phyloP scores from a whole-genome alignment of 495 filamentous ascomycete species.

The Neurospora sp. region DNA sequence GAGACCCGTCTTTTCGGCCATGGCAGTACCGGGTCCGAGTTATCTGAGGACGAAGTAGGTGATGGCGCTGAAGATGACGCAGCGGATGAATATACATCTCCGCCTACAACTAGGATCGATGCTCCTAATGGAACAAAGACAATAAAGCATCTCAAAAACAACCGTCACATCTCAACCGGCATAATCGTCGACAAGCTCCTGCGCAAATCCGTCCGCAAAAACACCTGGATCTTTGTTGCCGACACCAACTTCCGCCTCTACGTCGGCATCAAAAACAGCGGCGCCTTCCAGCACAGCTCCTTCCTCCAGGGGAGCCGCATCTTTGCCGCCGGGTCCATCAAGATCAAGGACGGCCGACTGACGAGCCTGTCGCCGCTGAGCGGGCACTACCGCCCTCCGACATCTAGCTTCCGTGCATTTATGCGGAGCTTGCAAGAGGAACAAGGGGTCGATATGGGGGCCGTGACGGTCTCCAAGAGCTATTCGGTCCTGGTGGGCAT shows the following conservation, averaged over 20 bases:
- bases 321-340: constrained; percentile 74
- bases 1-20: constrained; percentile 13
- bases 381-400: constrained; percentile 82
- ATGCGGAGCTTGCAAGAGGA: constrained; percentile 57
- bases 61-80: constrained; percentile 22
- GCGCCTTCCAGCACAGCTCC: constrained; percentile 81
- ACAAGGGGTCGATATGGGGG: constrained; percentile 64
- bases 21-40: constrained; percentile 9
- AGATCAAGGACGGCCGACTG: constrained; percentile 68
- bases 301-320: constrained; percentile 78
- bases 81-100: constrained; percentile 4
- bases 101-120: not conserved
- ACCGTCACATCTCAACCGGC: constrained; percentile 39
- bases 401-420: constrained; percentile 69
- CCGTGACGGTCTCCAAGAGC: constrained; percentile 64
- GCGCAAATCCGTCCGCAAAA: constrained; percentile 58
- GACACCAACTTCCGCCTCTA: constrained; percentile 83
- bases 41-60: not conserved
- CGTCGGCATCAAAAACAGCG: constrained; percentile 80
- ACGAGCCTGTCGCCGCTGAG: constrained; percentile 45
- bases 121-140: not conserved
- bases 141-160: not conserved
- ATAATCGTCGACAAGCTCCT: constrained; percentile 63
- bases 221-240: constrained; percentile 85
- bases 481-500: constrained; percentile 77